Conservation (phyloP, 1,284 basidiomycete genomes). For the Ustilago cynodontis region DNA sequence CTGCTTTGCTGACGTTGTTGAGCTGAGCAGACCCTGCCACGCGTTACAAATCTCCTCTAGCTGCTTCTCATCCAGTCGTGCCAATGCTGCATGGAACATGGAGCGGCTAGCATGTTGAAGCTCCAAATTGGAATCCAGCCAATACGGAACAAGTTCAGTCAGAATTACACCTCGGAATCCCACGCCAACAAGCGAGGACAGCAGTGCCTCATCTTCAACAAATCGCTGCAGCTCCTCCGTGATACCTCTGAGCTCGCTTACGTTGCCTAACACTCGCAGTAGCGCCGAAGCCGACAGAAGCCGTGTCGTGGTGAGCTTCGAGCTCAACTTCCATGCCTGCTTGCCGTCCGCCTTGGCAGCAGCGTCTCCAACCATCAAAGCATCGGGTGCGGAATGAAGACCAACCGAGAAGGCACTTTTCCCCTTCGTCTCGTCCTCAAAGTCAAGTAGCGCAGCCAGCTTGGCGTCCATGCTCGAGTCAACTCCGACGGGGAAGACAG, state of each 20-base stretch:
- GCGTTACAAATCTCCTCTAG: slow-evolving; percentile 45
- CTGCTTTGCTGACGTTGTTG: slow-evolving; percentile 13
- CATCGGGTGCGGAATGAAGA: slow-evolving; percentile 27
- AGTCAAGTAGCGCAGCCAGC: slow-evolving; percentile 26
- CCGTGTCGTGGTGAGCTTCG: slow-evolving; percentile 32
- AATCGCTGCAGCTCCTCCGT: slow-evolving; percentile 26
- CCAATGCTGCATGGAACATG: slow-evolving; percentile 32
- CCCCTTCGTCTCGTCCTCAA: slow-evolving; percentile 9
- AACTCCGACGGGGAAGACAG: slow-evolving; percentile 50
- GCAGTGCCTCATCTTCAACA: slow-evolving; percentile 21
- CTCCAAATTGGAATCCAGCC: slow-evolving; percentile 43
- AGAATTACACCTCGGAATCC: slow-evolving; percentile 74
- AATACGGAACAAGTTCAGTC: slow-evolving; percentile 77
- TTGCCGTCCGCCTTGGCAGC: background rate
- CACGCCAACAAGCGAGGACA: slow-evolving; percentile 25
- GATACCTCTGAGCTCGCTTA: slow-evolving; percentile 27
- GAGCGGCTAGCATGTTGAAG: slow-evolving; percentile 40
- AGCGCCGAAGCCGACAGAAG: slow-evolving; percentile 34
- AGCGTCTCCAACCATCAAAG: slow-evolving; percentile 27
- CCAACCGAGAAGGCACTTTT: slow-evolving; percentile 24
- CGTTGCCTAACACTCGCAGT: slow-evolving; percentile 30
- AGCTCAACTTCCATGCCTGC: slow-evolving; percentile 36
- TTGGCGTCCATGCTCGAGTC: slow-evolving; percentile 39
- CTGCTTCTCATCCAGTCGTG: slow-evolving; percentile 21
- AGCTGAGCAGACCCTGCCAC: slow-evolving; percentile 64